phyloP scores from a whole-genome alignment of 441 rosid genomes.

The Populus tomentosa region DNA sequence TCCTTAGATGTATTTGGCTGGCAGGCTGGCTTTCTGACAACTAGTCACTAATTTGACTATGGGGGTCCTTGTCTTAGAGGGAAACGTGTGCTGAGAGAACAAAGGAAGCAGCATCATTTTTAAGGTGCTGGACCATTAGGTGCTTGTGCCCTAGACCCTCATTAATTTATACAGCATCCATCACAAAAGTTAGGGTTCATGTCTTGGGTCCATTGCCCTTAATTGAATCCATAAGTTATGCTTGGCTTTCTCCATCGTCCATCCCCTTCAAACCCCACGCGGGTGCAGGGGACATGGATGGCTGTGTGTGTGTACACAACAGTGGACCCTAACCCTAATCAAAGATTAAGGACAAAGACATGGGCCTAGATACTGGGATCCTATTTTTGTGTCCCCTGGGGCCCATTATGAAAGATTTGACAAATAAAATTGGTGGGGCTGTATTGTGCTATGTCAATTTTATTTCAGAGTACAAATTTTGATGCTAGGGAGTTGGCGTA shows the following conservation, averaged over 20 bases:
- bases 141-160: background rate
- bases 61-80: constrained; percentile 22
- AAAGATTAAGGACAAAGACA: constrained; percentile 22
- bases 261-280: constrained; percentile 19
- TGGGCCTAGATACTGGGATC: constrained; percentile 25
- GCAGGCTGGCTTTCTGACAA: constrained; percentile 5
- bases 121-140: constrained; percentile 12
- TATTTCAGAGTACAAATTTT: background rate
- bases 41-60: background rate
- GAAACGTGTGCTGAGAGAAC: constrained; percentile 14
- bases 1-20: background rate
- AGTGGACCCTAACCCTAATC: constrained; percentile 16
- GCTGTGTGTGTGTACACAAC: background rate
- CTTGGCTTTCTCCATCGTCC: constrained; percentile 9
- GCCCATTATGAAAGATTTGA: background rate
- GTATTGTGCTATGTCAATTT: background rate
- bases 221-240: constrained; percentile 17
- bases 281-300: constrained; percentile 21
- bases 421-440: constrained; percentile 7
- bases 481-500: constrained; percentile 20
- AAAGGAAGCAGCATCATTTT: constrained; percentile 20
- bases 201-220: constrained; percentile 12
- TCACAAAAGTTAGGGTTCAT: constrained; percentile 19
- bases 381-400: constrained; percentile 14
- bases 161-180: too few species aligned